Evolutionary conservation across 2,329 filamentous ascomycete genomes (phyloP).

Genomic region (Phaeosphaeria sp.): DNA sequence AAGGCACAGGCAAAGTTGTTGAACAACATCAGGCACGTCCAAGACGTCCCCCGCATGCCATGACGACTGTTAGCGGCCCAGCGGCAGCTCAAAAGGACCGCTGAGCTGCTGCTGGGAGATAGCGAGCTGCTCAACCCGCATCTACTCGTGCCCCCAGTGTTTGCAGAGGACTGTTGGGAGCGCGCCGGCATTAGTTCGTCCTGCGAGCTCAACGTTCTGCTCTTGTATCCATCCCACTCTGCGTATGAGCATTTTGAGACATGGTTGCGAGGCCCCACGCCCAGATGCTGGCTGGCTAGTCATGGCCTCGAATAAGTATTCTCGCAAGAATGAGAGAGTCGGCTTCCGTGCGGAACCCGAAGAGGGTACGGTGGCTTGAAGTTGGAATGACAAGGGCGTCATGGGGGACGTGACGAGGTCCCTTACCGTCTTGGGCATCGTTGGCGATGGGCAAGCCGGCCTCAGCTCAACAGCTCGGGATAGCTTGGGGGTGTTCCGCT

Average conservation of each 20-base stretch:
- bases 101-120: conserved; percentile 29
- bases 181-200: conserved; percentile 6
- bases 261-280: not conserved
- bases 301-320: not conserved
- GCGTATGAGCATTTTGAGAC: not conserved
- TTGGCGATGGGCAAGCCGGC: conserved; percentile 36
- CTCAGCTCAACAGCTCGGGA: conserved; percentile 47
- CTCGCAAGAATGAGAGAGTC: conserved; percentile 4
- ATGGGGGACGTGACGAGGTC: conserved; percentile 20
- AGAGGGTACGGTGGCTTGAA: conserved; percentile 19
- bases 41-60: conserved; percentile 7
- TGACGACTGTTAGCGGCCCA: conserved; percentile 17
- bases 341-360: conserved; percentile 26
- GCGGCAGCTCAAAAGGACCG: conserved; percentile 16
- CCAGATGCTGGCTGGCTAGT: not conserved
- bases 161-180: conserved; percentile 13
- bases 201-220: conserved; percentile 9
- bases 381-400: conserved; percentile 22
- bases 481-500: conserved; percentile 37
- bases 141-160: conserved; percentile 11
- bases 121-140: conserved; percentile 23
- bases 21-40: not conserved
- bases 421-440: conserved; percentile 38
- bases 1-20: not conserved
- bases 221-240: not conserved